Percentiles rank a stretch among this genome's conserved stretches.
These are phyloP conservation scores for Phytophthora sp. DNA, from an alignment of 352 stramenopile genomes.

Conservation along the genomic window DNA sequence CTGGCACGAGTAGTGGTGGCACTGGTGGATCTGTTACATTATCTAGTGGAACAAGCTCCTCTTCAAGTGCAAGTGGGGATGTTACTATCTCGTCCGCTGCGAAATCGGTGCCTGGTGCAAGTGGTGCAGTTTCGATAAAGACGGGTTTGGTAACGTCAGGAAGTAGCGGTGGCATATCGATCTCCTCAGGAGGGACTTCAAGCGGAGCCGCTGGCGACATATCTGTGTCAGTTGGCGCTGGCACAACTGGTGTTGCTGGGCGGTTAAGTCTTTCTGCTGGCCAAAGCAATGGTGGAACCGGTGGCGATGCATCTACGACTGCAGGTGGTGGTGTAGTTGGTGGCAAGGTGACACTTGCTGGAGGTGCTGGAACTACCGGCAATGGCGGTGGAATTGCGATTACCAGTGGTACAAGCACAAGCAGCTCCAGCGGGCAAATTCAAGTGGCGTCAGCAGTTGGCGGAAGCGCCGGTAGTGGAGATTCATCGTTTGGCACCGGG, in stretches of 20 bases:
- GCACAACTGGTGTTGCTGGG: slow-evolving; percentile 30
- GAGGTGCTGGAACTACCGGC: slow-evolving; percentile 43
- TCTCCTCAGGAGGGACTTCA: slow-evolving; percentile 35
- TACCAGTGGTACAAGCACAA: slow-evolving; percentile 41
- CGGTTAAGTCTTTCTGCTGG: slow-evolving; percentile 25
- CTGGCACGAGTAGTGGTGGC: slow-evolving; percentile 25
- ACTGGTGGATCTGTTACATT: slow-evolving; percentile 43
- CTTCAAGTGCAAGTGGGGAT: slow-evolving; percentile 35
- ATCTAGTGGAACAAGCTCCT: slow-evolving; percentile 43
- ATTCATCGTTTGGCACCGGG: slow-evolving; percentile 28
- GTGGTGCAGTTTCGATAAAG: slow-evolving; percentile 34
- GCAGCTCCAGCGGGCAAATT: slow-evolving; percentile 28
- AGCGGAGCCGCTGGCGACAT: slow-evolving; percentile 35
- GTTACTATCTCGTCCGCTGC: slow-evolving; percentile 37
- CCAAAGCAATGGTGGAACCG: slow-evolving; percentile 33
- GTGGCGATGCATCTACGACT: slow-evolving; percentile 27
- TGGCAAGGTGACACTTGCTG: slow-evolving; percentile 37
- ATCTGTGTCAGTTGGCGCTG: slow-evolving; percentile 40
- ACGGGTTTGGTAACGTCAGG: slow-evolving; percentile 37
- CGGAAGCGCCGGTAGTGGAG: slow-evolving; percentile 26
- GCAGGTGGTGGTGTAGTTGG: slow-evolving; percentile 38
- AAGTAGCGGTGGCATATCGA: slow-evolving; percentile 39
- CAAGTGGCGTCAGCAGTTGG: slow-evolving; percentile 25
- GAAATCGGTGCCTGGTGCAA: slow-evolving; percentile 37
- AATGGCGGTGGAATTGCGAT: slow-evolving; percentile 50